phyloP scores from a whole-genome alignment of 495 filamentous ascomycete species.

The Talaromyces ruber region DNA sequence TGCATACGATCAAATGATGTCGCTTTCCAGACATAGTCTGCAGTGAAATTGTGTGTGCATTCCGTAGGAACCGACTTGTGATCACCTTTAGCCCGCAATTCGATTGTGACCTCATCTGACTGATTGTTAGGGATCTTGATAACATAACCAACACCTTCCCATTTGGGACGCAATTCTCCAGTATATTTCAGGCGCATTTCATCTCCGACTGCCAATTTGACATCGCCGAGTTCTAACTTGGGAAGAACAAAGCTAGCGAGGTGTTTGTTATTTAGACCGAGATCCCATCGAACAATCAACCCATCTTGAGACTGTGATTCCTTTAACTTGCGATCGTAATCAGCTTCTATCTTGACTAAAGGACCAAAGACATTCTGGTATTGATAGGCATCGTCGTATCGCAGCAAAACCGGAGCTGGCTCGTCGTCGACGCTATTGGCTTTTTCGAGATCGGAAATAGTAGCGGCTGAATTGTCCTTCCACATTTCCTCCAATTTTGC shows the following conservation, averaged over 20 bases:
- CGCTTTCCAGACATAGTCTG: slow-evolving; percentile 99
- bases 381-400: slow-evolving; percentile 96
- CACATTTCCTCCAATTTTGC: slow-evolving; percentile 97
- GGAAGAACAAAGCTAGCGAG: slow-evolving; percentile 92
- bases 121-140: slow-evolving; percentile 99
- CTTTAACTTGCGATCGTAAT: slow-evolving; percentile 98
- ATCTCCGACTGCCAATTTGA: slow-evolving; percentile 95
- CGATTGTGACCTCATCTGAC: slow-evolving; percentile 94
- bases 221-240: slow-evolving; percentile 95
- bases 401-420: slow-evolving; percentile 82
- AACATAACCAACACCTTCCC: slow-evolving; percentile 98
- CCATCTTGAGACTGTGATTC: slow-evolving; percentile 96
- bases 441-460: slow-evolving; percentile 88
- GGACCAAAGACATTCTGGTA: slow-evolving; percentile 99
- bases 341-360: slow-evolving; percentile 98
- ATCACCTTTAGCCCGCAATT: slow-evolving; percentile 79
- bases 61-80: slow-evolving; percentile 96
- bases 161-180: slow-evolving; percentile 85
- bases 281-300: slow-evolving; percentile 89
- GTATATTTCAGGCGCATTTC: slow-evolving; percentile 98
- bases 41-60: slow-evolving; percentile 95
- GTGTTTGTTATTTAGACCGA: slow-evolving; percentile 96
- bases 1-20: slow-evolving; percentile 99
- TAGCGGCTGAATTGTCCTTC: slow-evolving; percentile 91
- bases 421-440: slow-evolving; percentile 91